Evolutionary conservation across 2,329 filamentous ascomycete species (phyloP).

Genomic region (Cadophora sp.): DNA sequence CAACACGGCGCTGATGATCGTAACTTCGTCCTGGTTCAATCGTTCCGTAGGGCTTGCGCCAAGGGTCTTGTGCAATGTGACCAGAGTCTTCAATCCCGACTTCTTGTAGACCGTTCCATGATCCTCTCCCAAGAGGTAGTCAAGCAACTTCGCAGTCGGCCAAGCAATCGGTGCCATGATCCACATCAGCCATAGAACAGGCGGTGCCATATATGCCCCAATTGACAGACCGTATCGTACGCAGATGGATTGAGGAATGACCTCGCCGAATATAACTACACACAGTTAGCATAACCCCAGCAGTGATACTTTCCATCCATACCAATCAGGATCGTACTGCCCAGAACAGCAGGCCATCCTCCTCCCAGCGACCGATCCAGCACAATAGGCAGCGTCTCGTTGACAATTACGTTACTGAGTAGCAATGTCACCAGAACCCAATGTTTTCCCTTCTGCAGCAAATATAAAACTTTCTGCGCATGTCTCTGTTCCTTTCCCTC

Average conservation of each 20-base stretch:
- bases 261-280: constrained; percentile 95
- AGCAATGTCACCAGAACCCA: constrained; percentile 97
- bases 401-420: constrained; percentile 96
- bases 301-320: constrained; percentile 45
- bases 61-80: constrained; percentile 91
- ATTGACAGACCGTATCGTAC: constrained; percentile 96
- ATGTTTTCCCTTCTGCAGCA: constrained; percentile 90
- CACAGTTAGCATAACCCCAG: constrained; percentile 36
- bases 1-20: constrained; percentile 95
- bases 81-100: constrained; percentile 93
- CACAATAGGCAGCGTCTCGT: constrained; percentile 94
- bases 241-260: constrained; percentile 94
- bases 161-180: constrained; percentile 87
- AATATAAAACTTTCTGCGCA: constrained; percentile 78
- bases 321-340: constrained; percentile 94
- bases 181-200: constrained; percentile 90
- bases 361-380: constrained; percentile 93
- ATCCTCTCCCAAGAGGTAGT: constrained; percentile 90
- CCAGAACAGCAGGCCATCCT: constrained; percentile 91
- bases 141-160: constrained; percentile 94
- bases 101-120: constrained; percentile 99
- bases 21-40: constrained; percentile 96
- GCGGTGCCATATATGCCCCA: constrained; percentile 89
- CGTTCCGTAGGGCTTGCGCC: constrained; percentile 84
- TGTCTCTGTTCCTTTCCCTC: constrained; percentile 87